Conservation (phyloP, 345 rosid species). For the Lepidium sativum region DNA sequence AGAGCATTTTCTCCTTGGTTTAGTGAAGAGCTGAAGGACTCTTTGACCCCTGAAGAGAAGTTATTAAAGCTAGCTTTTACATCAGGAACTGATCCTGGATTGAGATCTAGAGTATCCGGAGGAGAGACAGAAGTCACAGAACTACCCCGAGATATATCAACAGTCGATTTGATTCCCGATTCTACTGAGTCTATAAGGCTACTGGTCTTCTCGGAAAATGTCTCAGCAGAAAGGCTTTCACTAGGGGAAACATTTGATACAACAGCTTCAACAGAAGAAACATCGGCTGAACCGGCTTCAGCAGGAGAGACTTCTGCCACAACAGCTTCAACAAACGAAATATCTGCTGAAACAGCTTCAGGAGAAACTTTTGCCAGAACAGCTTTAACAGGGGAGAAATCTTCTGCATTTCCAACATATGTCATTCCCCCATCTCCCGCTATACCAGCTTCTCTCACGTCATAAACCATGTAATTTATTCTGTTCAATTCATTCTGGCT, state of each 20-base stretch:
- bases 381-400: background rate
- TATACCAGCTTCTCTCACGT: slow-evolving; percentile 32
- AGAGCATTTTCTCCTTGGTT: slow-evolving; percentile 46
- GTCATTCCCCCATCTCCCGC: slow-evolving; percentile 32
- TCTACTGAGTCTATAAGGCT: slow-evolving; percentile 27
- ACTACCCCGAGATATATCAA: slow-evolving; percentile 31
- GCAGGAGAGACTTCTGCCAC: slow-evolving; percentile 19
- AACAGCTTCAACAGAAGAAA: slow-evolving; percentile 16
- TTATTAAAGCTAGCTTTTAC: slow-evolving; percentile 44
- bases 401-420: slow-evolving; percentile 33
- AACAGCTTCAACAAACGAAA: slow-evolving; percentile 18
- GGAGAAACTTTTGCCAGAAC: slow-evolving; percentile 18
- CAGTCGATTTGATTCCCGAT: slow-evolving; percentile 30
- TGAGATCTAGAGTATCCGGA: slow-evolving; percentile 30
- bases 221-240: slow-evolving; percentile 32
- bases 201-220: slow-evolving; percentile 30
- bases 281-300: slow-evolving; percentile 6
- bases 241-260: slow-evolving; percentile 20
- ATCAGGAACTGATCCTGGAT: slow-evolving; percentile 31
- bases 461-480: slow-evolving; percentile 29
- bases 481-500: slow-evolving; percentile 27
- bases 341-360: slow-evolving; percentile 8
- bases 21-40: slow-evolving; percentile 44
- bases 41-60: slow-evolving; percentile 35
- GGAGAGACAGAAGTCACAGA: slow-evolving; percentile 30